Evolutionary conservation across 163 green algal genomes (phyloP).

Genomic region (Volvox carteri): DNA sequence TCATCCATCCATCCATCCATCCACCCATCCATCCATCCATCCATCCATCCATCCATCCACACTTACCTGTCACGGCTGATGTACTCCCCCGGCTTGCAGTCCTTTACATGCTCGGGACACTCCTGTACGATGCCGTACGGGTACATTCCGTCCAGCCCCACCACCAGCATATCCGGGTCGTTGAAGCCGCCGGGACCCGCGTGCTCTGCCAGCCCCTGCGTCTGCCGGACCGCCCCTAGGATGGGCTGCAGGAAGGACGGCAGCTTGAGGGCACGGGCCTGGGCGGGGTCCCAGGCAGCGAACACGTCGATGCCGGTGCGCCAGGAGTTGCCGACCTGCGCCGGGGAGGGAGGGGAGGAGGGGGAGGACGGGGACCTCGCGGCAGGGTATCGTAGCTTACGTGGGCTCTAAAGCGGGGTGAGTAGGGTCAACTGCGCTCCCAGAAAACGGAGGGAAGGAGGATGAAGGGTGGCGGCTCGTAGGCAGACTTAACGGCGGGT

Average conservation of each 20-base stretch:
- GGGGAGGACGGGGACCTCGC: background rate
- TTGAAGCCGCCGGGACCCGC: constrained; percentile 75
- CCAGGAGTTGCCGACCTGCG: constrained; percentile 86
- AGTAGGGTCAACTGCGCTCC: too few species aligned
- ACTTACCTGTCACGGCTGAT: constrained; percentile 66
- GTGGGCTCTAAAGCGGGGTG: too few species aligned
- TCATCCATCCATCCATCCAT: too few species aligned
- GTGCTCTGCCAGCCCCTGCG: constrained; percentile 10
- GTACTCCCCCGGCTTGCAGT: constrained; percentile 70
- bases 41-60: too few species aligned
- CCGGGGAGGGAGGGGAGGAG: background rate
- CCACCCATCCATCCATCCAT: too few species aligned
- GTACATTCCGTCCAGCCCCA: constrained; percentile 75
- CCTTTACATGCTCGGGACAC: constrained; percentile 65
- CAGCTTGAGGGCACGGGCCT: constrained; percentile 62
- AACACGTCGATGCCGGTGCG: constrained; percentile 77
- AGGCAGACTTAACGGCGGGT: too few species aligned
- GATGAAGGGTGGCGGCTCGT: too few species aligned
- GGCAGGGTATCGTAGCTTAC: too few species aligned
- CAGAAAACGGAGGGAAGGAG: too few species aligned
- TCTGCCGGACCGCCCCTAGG: constrained; percentile 59
- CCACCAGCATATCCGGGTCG: constrained; percentile 92
- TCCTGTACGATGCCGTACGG: constrained; percentile 69
- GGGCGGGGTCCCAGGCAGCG: constrained; percentile 67
- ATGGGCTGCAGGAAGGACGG: constrained; percentile 66